Conservation (phyloP, 2,329 filamentous ascomycete genomes). For the Paraphaeosphaeria sporulosa region DNA sequence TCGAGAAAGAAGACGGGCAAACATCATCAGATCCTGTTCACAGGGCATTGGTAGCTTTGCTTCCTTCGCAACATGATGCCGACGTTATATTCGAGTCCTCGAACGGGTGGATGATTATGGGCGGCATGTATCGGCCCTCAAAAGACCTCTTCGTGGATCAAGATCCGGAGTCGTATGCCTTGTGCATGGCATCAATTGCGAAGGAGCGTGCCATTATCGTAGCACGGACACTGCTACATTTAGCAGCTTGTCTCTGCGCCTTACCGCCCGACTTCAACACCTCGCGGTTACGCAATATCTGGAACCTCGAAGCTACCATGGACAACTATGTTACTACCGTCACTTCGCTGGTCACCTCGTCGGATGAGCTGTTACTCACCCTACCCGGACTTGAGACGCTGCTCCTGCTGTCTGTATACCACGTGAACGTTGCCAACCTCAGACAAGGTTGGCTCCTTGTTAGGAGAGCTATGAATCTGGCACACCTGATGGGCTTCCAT, state of each 20-base stretch:
- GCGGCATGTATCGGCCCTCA: constrained; percentile 37
- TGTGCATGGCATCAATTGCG: constrained; percentile 41
- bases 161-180: constrained; percentile 42
- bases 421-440: constrained; percentile 41
- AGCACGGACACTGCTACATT: constrained; percentile 44
- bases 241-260: constrained; percentile 44
- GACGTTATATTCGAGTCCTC: constrained; percentile 47
- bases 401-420: constrained; percentile 39
- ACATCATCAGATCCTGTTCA: constrained; percentile 28
- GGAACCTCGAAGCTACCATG: constrained; percentile 43
- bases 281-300: constrained; percentile 36
- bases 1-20: constrained; percentile 24
- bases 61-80: constrained; percentile 47
- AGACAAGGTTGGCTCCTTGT: constrained; percentile 45
- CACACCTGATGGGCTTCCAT: constrained; percentile 48
- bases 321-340: constrained; percentile 43
- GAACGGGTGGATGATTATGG: constrained; percentile 47
- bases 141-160: constrained; percentile 40
- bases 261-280: constrained; percentile 43
- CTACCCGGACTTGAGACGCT: constrained; percentile 46
- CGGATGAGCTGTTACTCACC: constrained; percentile 45
- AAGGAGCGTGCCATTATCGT: constrained; percentile 39
- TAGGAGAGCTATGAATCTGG: constrained; percentile 42
- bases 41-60: constrained; percentile 32
- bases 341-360: constrained; percentile 37